Evolutionary conservation across 805 yeast species (phyloP).

Genomic region (Schwanniomyces occidentalis): DNA sequence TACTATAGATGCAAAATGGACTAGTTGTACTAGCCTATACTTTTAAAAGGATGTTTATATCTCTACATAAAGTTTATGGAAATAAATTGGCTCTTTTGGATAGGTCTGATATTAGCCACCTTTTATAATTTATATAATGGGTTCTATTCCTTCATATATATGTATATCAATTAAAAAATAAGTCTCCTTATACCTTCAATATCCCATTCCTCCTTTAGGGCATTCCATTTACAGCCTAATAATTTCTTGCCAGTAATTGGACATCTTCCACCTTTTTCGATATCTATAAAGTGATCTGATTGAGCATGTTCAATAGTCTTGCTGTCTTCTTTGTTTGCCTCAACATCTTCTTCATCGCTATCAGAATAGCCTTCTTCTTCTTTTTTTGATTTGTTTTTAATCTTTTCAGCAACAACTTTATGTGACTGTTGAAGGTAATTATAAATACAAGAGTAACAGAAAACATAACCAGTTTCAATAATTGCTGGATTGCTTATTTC

Average conservation of each 20-base stretch:
- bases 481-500: slow-evolving; percentile 76
- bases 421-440: slow-evolving; percentile 55
- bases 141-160: too few species aligned
- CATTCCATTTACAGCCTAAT: slow-evolving; percentile 67
- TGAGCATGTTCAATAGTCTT: slow-evolving; percentile 6
- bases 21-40: too few species aligned
- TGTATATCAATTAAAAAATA: slow-evolving; percentile 63
- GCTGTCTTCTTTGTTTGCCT: slow-evolving; percentile 9
- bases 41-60: too few species aligned
- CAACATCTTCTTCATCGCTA: slow-evolving; percentile 11
- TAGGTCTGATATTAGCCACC: too few species aligned
- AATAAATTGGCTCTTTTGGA: too few species aligned
- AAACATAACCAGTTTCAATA: slow-evolving; percentile 88
- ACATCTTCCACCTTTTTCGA: slow-evolving; percentile 65
- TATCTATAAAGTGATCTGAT: slow-evolving; percentile 21
- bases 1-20: too few species aligned
- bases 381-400: slow-evolving; percentile 7
- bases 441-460: slow-evolving; percentile 85
- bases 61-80: too few species aligned
- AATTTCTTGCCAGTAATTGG: slow-evolving; percentile 78
- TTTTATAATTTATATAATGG: too few species aligned
- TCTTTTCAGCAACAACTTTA: slow-evolving; percentile 23
- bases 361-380: slow-evolving; percentile 5
- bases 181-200: slow-evolving; percentile 74
- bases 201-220: slow-evolving; percentile 62